Base-by-base conservation (phyloP, 2,329 filamentous ascomycete species). In the Monosporascus sp. region DNA sequence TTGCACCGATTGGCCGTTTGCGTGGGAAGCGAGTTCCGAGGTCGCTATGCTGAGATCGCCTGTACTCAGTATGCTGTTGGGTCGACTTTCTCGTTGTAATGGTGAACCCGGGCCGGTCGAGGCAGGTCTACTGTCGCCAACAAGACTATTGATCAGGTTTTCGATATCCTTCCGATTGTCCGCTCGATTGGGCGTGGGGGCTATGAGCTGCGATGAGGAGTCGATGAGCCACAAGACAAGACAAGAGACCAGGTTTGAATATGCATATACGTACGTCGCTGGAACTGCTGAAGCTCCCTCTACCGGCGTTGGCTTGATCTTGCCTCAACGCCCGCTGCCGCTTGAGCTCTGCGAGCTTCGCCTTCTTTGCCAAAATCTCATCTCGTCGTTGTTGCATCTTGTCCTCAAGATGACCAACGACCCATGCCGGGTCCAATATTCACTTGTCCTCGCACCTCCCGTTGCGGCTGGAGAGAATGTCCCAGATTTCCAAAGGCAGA, bases 281-380 rank as follows among this genome's bases (percentile, higher is more conserved):
- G 50, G 82, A 74, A 67, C 83, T 81, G 55, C 85, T 85, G 64
- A 85, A 77, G 68, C 85, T 88, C 65, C 86, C 81, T 61, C 90
- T 83, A 62, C 78, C 84, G 57, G 81, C 81, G 55, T 79, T 83
- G 63, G 89, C 85, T 69, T 95, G 89, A 68, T 82, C 89, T 59
- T 89, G 83, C 55, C 92, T 83, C 63, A 93, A 76, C 70, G 95
- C 91, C 64, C 94, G 84, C 75, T 97, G 91, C 57, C 89, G 85
- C 77, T 96, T 97, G 60, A 99, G 82, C 80, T 97, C 94, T 49
- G 90, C 92, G 65, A 99, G 90, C 79, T 94, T 97, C 58, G 92
- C 93, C 78, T 90, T 93, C 77, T 99, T 99, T 62, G 91, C 92
- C 64, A 94, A 78, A 63, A 99, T 96, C 78, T 99, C 94, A 78